Evolutionary conservation across 2,329 filamentous ascomycete species (phyloP).

Genomic region (Lomentospora prolificans): DNA sequence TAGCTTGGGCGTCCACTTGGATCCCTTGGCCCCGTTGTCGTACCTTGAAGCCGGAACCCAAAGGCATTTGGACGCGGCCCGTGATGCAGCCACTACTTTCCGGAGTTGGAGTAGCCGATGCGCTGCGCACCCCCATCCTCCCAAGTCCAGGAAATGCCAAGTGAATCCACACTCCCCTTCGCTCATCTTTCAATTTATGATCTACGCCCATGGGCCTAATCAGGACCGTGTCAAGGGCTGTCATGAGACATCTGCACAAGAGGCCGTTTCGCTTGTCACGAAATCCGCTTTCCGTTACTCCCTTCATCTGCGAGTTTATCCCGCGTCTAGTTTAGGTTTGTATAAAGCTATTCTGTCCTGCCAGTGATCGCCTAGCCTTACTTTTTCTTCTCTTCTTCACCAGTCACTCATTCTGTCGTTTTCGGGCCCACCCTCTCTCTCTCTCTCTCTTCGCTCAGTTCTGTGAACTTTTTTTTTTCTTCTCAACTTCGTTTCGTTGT

Average conservation of each 20-base stretch:
- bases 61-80: not conserved
- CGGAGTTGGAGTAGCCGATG: constrained; percentile 4
- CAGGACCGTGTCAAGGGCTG: constrained; percentile 5
- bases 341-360: not conserved
- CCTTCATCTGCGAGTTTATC: constrained; percentile 1
- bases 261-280: constrained; percentile 3
- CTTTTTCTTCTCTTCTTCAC: constrained; percentile 1
- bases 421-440: constrained; percentile 3
- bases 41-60: too few species aligned
- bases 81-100: not conserved
- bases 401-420: constrained; percentile 10
- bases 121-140: not conserved
- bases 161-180: constrained; percentile 1
- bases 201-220: not conserved
- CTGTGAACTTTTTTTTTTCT: constrained; percentile 13
- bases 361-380: not conserved
- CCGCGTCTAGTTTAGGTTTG: not conserved
- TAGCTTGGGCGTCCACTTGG: too few species aligned
- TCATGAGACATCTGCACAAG: constrained; percentile 4
- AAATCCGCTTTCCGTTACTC: not conserved
- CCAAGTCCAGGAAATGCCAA: constrained; percentile 5
- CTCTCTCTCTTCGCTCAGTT: constrained; percentile 14
- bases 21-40: not conserved
- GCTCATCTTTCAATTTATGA: not conserved
- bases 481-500: constrained; percentile 9